Evolutionary conservation across 495 filamentous ascomycete species (phyloP).

Genomic region (Penicillium ucsense): DNA sequence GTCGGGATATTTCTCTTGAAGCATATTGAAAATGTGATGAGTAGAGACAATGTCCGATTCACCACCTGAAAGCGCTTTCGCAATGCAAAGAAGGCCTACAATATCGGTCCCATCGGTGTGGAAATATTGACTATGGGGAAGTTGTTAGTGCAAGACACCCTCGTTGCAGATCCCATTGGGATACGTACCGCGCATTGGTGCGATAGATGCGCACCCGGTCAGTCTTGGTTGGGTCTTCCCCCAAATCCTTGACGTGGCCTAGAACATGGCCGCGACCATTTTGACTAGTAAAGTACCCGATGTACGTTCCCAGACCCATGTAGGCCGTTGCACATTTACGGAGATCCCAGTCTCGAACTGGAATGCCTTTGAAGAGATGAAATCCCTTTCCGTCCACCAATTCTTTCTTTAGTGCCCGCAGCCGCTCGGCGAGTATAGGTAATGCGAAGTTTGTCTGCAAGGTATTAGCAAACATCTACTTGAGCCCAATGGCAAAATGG

Average conservation of each 20-base stretch:
- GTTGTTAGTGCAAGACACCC: not conserved
- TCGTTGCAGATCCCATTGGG: not conserved
- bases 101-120: slow-evolving; percentile 71
- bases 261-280: slow-evolving; percentile 83
- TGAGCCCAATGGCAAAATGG: slow-evolving; percentile 5
- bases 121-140: slow-evolving; percentile 51
- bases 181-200: slow-evolving; percentile 64
- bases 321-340: slow-evolving; percentile 77
- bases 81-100: slow-evolving; percentile 71
- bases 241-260: slow-evolving; percentile 84
- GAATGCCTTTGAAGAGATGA: slow-evolving; percentile 79
- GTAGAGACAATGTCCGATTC: slow-evolving; percentile 70
- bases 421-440: slow-evolving; percentile 45
- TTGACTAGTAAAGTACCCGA: slow-evolving; percentile 80
- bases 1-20: slow-evolving; percentile 64
- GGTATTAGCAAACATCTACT: not conserved
- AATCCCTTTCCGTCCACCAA: slow-evolving; percentile 81
- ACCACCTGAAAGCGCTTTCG: slow-evolving; percentile 63
- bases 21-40: slow-evolving; percentile 67
- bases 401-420: slow-evolving; percentile 53
- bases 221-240: slow-evolving; percentile 70
- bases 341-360: slow-evolving; percentile 64
- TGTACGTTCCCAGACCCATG: slow-evolving; percentile 79
- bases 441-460: slow-evolving; percentile 44
- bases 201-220: slow-evolving; percentile 82